Base-by-base conservation (phyloP, 208 protist species). In the Trypanosomatidae sp. region DNA sequence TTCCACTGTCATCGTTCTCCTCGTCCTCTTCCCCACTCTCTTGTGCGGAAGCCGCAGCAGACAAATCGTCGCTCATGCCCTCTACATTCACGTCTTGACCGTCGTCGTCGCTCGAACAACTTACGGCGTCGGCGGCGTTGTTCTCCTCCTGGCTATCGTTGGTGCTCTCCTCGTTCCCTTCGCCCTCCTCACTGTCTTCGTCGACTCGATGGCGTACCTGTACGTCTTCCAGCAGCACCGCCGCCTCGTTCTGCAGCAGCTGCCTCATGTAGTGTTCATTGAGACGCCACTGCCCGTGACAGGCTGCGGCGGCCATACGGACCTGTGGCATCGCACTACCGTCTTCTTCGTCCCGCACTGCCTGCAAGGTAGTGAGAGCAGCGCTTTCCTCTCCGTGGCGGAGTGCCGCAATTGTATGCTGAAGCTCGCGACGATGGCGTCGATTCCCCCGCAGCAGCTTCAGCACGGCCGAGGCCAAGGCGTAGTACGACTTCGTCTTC, bases 391-490 rank as follows among this genome's bases (percentile, higher is more conserved):
- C 66, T 66, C 44, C 65, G 47, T 58, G 81, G 52, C 74, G 62
- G 39, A 66, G 66, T 12, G 71, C 60, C 52, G 25, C 47, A 12
- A 75, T 33, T 44, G 39, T 43, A 39, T 67, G 49, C 52, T 77
- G 71, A 15, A 66, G 66, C 44, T 71, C 74, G n/a, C 69, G 77
- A 13, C 62, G 39, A 12, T 66, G 49, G 13, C 76, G 74, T 36
- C 79, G 66, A 60, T 71, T 82, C 19, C 76, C 76, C 1, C 81
- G 81, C 50, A 95, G 76, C 17, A 76, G n/a, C 67, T 92, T 91
- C 44, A 93, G 62, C 59, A 89, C 82, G 1, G 88, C 91, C 7
- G 78, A 91, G 25, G 91, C 91, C 22, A 85, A 79, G 47, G 91
- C 88, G 69, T 87, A 93, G 77, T 88, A 90, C 0, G 84, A 83